Evolutionary conservation across 345 rosid species (phyloP).

Genomic region (Eucalyptus caleyi): DNA sequence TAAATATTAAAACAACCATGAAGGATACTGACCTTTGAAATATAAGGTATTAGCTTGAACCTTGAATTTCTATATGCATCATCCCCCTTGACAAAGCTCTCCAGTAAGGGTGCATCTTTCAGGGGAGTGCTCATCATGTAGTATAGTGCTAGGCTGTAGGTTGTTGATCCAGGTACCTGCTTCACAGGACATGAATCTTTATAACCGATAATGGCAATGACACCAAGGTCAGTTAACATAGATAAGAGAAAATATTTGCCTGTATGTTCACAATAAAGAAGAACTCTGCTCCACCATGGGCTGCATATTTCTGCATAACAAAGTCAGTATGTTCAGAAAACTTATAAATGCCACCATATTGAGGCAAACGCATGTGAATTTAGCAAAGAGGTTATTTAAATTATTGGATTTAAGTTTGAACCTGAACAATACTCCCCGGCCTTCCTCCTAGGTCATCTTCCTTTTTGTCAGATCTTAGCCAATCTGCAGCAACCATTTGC

Average conservation of each 20-base stretch:
- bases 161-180: conserved; percentile 90
- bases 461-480: conserved; percentile 81
- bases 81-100: conserved; percentile 73
- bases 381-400: not conserved
- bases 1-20: not conserved
- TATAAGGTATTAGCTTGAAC: conserved; percentile 97
- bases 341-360: not conserved
- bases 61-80: conserved; percentile 86
- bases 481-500: conserved; percentile 97
- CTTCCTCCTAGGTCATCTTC: conserved; percentile 91
- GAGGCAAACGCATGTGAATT: not conserved
- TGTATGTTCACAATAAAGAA: conserved; percentile 86
- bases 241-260: conserved; percentile 17
- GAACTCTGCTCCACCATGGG: conserved; percentile 81
- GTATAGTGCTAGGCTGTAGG: conserved; percentile 72
- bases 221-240: not conserved
- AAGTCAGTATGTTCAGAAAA: not conserved
- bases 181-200: not conserved
- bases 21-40: conserved; percentile 52
- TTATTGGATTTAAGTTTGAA: conserved; percentile 5
- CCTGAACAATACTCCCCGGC: conserved; percentile 92
- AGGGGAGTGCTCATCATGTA: conserved; percentile 82
- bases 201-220: not conserved
- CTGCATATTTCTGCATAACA: conserved; percentile 75
- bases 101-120: conserved; percentile 67